These are phyloP conservation scores for Triglochin maritima DNA, from an alignment of 106 monocot species.

Conservation along the genomic window DNA sequence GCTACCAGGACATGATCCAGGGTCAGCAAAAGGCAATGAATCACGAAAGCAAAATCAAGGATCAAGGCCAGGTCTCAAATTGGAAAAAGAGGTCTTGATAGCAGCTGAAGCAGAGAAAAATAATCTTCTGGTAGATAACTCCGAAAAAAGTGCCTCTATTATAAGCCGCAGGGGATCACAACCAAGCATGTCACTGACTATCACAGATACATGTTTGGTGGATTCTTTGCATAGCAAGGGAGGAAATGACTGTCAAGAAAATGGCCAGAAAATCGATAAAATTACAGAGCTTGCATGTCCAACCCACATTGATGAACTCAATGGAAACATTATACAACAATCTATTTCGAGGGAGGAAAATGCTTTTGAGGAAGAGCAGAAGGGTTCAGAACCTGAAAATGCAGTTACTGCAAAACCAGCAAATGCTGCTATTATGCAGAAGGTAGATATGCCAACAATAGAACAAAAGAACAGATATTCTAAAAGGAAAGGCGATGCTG, in stretches of 20 bases:
- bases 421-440: conserved; percentile 13
- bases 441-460: conserved; percentile 3
- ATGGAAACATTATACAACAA: conserved; percentile 2
- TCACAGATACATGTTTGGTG: not conserved
- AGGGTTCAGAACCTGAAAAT: not conserved
- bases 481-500: conserved; percentile 3
- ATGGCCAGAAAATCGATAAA: not conserved
- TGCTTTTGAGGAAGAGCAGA: conserved; percentile 12
- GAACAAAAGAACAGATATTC: conserved; percentile 8
- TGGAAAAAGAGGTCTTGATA: not conserved
- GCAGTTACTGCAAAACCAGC: conserved; percentile 1
- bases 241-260: not conserved
- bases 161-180: conserved; percentile 2
- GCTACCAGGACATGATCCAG: not conserved
- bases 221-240: not conserved
- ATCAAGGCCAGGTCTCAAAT: conserved; percentile 11
- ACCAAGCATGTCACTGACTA: not conserved
- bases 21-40: not conserved
- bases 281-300: not conserved
- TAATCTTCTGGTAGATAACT: conserved; percentile 3
- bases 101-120: conserved; percentile 1
- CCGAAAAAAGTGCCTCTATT: conserved; percentile 2
- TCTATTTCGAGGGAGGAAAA: conserved; percentile 1
- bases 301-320: not conserved
- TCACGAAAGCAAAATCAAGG: not conserved